These are phyloP conservation scores for Colletotrichum plurivorum DNA, from an alignment of 2,329 filamentous ascomycete genomes.

Conservation along the genomic window DNA sequence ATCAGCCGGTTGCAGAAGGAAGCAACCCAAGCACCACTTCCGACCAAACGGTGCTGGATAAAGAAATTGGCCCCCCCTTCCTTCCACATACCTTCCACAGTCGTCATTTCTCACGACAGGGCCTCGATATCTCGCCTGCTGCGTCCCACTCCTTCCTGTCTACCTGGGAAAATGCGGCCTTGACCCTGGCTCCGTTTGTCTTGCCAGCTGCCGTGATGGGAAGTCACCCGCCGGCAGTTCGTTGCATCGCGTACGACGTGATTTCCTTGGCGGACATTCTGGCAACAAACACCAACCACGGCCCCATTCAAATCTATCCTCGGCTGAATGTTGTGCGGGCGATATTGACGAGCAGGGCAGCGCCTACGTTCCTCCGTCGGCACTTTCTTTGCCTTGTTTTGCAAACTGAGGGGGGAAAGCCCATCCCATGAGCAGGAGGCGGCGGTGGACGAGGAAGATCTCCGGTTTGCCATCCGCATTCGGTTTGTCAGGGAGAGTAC, in stretches of 20 bases:
- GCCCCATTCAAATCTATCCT: not conserved
- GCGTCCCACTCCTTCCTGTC: constrained; percentile 6
- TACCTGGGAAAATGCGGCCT: not conserved
- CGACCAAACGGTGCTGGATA: constrained; percentile 23
- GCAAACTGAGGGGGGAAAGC: not conserved
- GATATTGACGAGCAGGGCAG: not conserved
- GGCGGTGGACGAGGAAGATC: constrained; percentile 24
- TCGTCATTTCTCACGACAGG: constrained; percentile 9
- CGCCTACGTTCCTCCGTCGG: not conserved
- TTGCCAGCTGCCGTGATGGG: constrained; percentile 39
- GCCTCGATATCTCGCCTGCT: not conserved
- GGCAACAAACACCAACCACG: not conserved
- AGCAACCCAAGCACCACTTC: not conserved
- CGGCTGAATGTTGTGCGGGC: constrained; percentile 1
- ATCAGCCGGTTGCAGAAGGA: constrained; percentile 18
- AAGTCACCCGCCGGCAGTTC: constrained; percentile 37
- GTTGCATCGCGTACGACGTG: constrained; percentile 39
- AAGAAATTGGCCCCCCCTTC: not conserved
- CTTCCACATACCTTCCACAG: constrained; percentile 9
- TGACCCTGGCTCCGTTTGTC: constrained; percentile 16
- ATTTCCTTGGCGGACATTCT: constrained; percentile 25
- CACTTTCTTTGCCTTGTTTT: constrained; percentile 26
- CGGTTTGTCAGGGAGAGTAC: constrained; percentile 17
- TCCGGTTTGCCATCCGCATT: constrained; percentile 19
- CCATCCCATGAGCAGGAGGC: constrained; percentile 7